Percentiles rank a stretch among this genome's conserved stretches.
phyloP scores from a whole-genome alignment of 2,329 filamentous ascomycete species.

The Chaetomium olivaceum region DNA sequence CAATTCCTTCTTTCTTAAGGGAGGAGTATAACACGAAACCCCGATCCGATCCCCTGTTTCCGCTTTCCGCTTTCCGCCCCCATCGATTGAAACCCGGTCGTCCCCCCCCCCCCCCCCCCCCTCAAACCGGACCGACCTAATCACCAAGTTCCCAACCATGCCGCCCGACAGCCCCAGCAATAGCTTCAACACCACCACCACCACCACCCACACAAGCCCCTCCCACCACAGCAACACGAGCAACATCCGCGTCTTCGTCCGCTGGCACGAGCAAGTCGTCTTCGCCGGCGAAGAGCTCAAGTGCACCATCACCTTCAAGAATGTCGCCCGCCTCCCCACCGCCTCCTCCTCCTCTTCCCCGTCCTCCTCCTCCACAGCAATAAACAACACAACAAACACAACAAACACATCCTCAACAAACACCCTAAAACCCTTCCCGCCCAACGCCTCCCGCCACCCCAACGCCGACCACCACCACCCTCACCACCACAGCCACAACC shows the following conservation, averaged over 20 bases:
- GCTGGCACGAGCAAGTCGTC: constrained; percentile 90
- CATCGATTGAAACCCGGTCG: not conserved
- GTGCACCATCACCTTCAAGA: constrained; percentile 96
- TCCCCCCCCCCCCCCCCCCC: too few relatives aligned
- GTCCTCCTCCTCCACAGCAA: constrained; percentile 31
- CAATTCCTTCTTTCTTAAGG: constrained; percentile 9
- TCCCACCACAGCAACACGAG: constrained; percentile 46
- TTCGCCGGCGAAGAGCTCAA: constrained; percentile 96
- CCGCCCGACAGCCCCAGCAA: constrained; percentile 22
- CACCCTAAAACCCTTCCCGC: constrained; percentile 27
- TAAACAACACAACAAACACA: not conserved
- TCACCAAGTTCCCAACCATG: constrained; percentile 13
- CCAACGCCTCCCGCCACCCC: constrained; percentile 34
- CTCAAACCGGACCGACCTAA: too few relatives aligned
- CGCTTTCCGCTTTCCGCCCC: not conserved
- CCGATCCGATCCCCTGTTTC: not conserved
- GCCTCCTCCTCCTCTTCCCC: constrained; percentile 13
- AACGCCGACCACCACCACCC: too few relatives aligned
- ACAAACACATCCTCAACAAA: constrained; percentile 14
- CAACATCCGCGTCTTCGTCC: constrained; percentile 93
- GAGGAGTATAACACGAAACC: constrained; percentile 1
- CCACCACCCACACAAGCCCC: constrained; percentile 29
- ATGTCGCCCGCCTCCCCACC: constrained; percentile 57
- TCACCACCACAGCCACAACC: constrained; percentile 16
- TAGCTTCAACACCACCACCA: not conserved